Evolutionary conservation across 768 basidiomycete species (phyloP).

Genomic region (Pulveroboletus sp.): DNA sequence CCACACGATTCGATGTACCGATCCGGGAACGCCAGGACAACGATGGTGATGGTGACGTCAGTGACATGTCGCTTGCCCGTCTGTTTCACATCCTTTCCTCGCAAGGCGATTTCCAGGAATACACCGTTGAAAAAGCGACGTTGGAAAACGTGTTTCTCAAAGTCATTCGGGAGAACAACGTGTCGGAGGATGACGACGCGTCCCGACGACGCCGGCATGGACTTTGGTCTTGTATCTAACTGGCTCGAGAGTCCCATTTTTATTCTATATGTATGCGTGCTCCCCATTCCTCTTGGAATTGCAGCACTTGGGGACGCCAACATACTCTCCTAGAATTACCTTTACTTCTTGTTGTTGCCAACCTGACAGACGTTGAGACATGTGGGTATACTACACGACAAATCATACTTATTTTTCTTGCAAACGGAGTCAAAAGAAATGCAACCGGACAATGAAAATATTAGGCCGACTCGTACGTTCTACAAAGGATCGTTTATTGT

Average conservation of each 20-base stretch:
- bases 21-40: constrained; percentile 24
- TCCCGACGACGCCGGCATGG: constrained; percentile 5
- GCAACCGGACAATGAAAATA: constrained; percentile 13
- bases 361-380: background rate
- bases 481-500: constrained; percentile 24
- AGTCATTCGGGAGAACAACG: constrained; percentile 59
- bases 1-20: constrained; percentile 71
- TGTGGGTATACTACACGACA: constrained; percentile 4
- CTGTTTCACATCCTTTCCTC: constrained; percentile 54
- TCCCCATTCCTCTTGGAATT: too few relatives aligned
- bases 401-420: constrained; percentile 7
- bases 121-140: constrained; percentile 65
- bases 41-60: background rate
- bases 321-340: background rate
- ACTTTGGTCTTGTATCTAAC: background rate
- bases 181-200: constrained; percentile 42
- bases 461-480: constrained; percentile 20
- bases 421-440: background rate
- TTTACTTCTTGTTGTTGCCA: background rate
- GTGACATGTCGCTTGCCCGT: constrained; percentile 45
- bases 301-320: too few relatives aligned
- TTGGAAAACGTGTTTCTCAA: constrained; percentile 72
- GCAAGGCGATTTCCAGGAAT: constrained; percentile 54
- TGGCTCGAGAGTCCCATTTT: too few relatives aligned
- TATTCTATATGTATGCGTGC: too few relatives aligned